Evolutionary conservation across 1,139 yeast genomes (phyloP), one percentile per base, ranked within the genome.

Genomic region (Pichiaceae sp.): DNA sequence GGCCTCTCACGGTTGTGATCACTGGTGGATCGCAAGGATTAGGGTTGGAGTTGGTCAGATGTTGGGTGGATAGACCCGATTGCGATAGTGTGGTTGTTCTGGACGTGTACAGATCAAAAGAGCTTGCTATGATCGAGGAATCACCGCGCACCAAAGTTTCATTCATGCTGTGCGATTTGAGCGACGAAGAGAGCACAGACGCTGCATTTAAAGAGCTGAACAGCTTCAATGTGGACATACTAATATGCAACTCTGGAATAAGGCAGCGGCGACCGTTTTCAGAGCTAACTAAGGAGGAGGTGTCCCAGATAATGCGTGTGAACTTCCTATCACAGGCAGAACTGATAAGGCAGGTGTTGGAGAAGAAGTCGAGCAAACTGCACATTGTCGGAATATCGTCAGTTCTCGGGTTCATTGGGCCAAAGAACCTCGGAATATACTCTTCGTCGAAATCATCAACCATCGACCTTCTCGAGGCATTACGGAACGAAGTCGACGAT

Each of bases 241-340:
- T 84, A 31, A 62, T 87, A 19, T 81, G 82, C 51, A 85, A 84
- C 54, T 95, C 94, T 1, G 95, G 91, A 0, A 59, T 78, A 9
- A 64, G 89, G 36, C 76, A 75, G 33, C 57, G 58, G 39, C 64
- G 66, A 31, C 48, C 68, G 1, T 45, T 81, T 2, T 42, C 66
- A 11, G 63, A 66, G 4, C 40, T 72, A 34, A 38, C 58, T 0
- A 56, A 49, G 2, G 48, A 49, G 0, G 58, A 62, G 9, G 60
- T 75, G 3, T 44, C 51, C 2, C 45, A 49, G 0, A 55, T 76
- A 2, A 63, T 79, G 38, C 61, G 68, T 20, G 69, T 80, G 15
- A 85, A 85, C 49, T 63, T 73, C 3, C 49, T 77, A 21, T 64
- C 86, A 0, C 80, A 75, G 14, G 59, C 78, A 11, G 62, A 70